Conservation (phyloP, 1,284 basidiomycete genomes). For the Fomitopsis schrenkii region DNA sequence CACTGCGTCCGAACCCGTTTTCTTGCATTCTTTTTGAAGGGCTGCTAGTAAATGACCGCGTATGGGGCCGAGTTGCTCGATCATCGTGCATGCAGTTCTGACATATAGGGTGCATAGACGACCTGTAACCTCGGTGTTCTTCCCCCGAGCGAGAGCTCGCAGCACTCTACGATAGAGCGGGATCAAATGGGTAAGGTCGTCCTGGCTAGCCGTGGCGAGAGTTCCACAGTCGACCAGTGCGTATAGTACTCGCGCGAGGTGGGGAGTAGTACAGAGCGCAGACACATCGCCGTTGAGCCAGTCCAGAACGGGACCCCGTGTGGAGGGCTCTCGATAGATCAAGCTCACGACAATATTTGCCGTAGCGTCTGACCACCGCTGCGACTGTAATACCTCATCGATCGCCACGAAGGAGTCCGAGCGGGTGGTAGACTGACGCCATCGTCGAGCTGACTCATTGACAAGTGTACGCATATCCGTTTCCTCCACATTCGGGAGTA, state of each 20-base stretch:
- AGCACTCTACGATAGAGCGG: conserved; percentile 17
- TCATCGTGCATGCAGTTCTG: not conserved
- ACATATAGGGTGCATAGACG: not conserved
- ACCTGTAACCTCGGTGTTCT: not conserved
- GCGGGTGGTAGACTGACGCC: conserved; percentile 20
- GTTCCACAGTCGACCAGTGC: conserved; percentile 14
- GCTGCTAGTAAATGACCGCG: not conserved
- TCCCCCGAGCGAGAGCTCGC: conserved; percentile 6
- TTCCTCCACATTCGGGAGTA: not conserved
- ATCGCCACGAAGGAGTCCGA: conserved; percentile 23
- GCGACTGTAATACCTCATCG: conserved; percentile 31
- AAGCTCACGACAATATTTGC: conserved; percentile 36
- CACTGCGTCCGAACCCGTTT: not conserved
- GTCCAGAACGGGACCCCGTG: conserved; percentile 13
- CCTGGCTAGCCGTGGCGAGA: not conserved
- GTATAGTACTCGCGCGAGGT: conserved; percentile 14
- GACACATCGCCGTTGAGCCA: conserved; percentile 30
- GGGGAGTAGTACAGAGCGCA: conserved; percentile 22
- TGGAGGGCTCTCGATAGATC: conserved; percentile 33
- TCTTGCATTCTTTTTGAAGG: not conserved
- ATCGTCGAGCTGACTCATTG: conserved; percentile 14
- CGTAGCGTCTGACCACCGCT: conserved; percentile 38
- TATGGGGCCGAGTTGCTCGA: not conserved
- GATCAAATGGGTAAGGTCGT: not conserved
- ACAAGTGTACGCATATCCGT: conserved; percentile 10